Base-by-base conservation (phyloP, 1,284 basidiomycete species). In the Fomes fomentarius region DNA sequence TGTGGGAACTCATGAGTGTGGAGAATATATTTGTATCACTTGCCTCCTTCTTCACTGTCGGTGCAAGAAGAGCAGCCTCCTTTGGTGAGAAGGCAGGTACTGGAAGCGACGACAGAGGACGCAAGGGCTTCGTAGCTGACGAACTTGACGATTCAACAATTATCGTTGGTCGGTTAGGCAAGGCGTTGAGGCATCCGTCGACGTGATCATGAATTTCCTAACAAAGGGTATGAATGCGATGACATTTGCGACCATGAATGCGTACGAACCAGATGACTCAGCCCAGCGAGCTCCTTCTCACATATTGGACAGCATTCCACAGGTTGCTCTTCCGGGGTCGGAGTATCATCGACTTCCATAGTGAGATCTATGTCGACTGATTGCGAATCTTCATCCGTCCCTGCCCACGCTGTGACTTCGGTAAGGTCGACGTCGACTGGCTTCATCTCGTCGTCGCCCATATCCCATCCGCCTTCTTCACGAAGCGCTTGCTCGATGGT, bases 1-100 rank as follows among this genome's bases (percentile, higher is more conserved):
- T 87, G 61, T 85, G 78, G 0, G 89, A 87, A 17, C 83, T 81
- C 94, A 96, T 96, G 42, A 97, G 79, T 8, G 89, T 77, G 0
- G 87, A 88, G 70, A 94, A 96, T 0, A 85, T 85, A 50, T 82
- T 52, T 12, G 58, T 41, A 8, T 57, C 50, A 15, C 37, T 44
- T 17, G 42, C 15, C 26, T 55, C 57, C 40, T 52, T 37, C 41
- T 55, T 51, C 28, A 33, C 39, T n/a, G 24, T 22, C 22, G 11
- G 8, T 31, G 38, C 51, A 11, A 38, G 43, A 8, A 39, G 8
- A 7, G 21, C 44, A 8, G 50, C 22, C 9, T 14, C 11, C 1
- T 11, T 25, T 2, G 26, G 14, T 15, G 46, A 39, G 9, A 37
- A 31, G n/a, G 38, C 34, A 4, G 55, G 52, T 2, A 55, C 6